Evolutionary conservation across 164 flowering plant species (phyloP), one percentile per base, ranked within the genome.

Genomic region (Brasenia schreberi): DNA sequence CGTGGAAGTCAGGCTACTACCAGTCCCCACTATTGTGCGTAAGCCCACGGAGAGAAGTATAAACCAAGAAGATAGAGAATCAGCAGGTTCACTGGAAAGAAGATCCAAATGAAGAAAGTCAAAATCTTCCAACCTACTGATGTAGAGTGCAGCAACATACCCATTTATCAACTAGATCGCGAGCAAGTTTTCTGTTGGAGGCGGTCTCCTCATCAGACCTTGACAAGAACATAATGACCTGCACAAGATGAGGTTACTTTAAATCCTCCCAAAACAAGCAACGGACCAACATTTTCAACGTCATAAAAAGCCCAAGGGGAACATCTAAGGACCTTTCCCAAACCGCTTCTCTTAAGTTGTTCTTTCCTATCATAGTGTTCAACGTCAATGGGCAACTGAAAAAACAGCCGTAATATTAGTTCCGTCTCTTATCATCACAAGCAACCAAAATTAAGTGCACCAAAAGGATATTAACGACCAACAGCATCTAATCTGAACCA

Each of bases 171-270:
- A 95, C 97, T 79, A 95, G 78, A 60, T 95, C 99, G 72, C 90
- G 92, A 0, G 99, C 99, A 76, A 92, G 94, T 70, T 82, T 95
- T 65, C 92, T 79, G 76, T 90, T 95, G 53, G 89, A 68, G 9
- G 92, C 84, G 14, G 90, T 95, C 81, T 95, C 97, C 81, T 95
- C 99, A 66, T 86, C 96, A 33, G 97, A 87, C 72, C 85, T 87
- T 56, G 99, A 95, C 73, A 95, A 74, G 71, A 95, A 95, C 99
- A 95, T 95, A 67, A 95, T 88, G 67, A 92, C 99, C 99, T 95
- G 81, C 65, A 71, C 7, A 49, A 49, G 16, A 49, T 49, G 16
- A 9, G 56, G 56, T 9, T 9, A 49, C 56, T 49, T 49, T 14
- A 49, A 49, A 9, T 49, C 4, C 56, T 49, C 56, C 16, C 10